phyloP scores from a whole-genome alignment of 2,329 filamentous ascomycete species.

The Eurotiales sp. region DNA sequence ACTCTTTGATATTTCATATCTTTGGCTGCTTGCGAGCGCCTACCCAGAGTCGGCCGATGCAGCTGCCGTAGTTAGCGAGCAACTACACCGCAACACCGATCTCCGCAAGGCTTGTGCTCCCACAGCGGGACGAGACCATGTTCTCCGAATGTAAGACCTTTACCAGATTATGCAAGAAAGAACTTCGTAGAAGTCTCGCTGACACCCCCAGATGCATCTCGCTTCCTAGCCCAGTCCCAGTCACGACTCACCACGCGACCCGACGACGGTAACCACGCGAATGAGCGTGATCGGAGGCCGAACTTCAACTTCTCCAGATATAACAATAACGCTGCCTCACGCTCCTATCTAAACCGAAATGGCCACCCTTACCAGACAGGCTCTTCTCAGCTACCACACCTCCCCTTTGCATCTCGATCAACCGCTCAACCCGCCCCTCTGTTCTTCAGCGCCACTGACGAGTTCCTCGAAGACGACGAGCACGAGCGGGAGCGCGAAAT shows the following conservation, averaged over 20 bases:
- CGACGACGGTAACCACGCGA: constrained; percentile 46
- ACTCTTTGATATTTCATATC: too few relatives aligned
- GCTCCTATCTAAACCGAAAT: constrained; percentile 50
- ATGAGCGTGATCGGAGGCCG: constrained; percentile 40
- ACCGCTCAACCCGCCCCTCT: constrained; percentile 77
- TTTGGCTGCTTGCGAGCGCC: neutral
- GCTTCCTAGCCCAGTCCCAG: constrained; percentile 94
- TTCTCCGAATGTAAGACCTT: constrained; percentile 79
- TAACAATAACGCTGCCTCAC: constrained; percentile 44
- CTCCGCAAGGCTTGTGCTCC: neutral
- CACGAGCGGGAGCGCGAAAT: constrained; percentile 86
- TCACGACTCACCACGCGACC: constrained; percentile 76
- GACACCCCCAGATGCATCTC: constrained; percentile 72
- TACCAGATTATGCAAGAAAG: neutral
- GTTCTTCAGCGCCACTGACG: constrained; percentile 89
- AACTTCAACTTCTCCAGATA: constrained; percentile 36
- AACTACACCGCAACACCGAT: constrained; percentile 5
- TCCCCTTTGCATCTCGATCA: constrained; percentile 75
- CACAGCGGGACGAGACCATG: constrained; percentile 53
- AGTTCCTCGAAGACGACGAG: constrained; percentile 89
- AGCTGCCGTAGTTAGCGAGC: neutral
- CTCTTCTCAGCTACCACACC: constrained; percentile 67
- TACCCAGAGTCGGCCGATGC: neutral
- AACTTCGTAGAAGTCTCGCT: neutral
- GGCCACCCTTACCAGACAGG: constrained; percentile 76